A percentile compares a stretch with the other conserved stretches of the same genome.
Evolutionary conservation across 208 protist species (phyloP).

Genomic region (Phytomonas francai): DNA sequence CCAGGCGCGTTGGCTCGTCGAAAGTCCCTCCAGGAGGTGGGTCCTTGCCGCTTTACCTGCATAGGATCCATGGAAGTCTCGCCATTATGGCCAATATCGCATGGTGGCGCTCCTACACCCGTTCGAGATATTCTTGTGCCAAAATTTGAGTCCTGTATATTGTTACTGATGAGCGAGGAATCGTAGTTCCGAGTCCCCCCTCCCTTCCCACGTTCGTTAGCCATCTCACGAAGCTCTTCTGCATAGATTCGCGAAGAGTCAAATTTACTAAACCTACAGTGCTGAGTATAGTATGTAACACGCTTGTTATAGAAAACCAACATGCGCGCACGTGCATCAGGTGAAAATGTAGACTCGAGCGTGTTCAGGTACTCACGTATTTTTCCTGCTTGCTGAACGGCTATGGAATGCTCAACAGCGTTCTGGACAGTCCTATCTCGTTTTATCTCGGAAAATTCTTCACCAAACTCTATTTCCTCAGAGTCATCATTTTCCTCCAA

Average conservation of each 20-base stretch:
- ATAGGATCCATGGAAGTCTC: background rate
- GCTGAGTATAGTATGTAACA: background rate
- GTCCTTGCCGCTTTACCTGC: background rate
- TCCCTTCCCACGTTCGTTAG: background rate
- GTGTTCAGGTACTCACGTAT: background rate
- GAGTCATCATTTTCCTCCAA: background rate
- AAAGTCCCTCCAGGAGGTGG: background rate
- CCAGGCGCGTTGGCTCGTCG: background rate
- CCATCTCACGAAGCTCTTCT: background rate
- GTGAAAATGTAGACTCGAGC: background rate
- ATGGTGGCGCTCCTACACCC: background rate
- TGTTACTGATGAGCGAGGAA: background rate
- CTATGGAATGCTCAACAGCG: background rate
- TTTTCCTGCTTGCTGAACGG: background rate
- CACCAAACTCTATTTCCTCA: background rate
- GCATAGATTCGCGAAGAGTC: background rate
- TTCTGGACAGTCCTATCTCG: background rate
- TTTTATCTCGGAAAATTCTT: background rate
- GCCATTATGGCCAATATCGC: background rate
- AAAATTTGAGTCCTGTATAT: background rate
- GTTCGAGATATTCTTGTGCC: background rate
- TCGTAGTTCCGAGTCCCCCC: background rate
- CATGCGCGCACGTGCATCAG: background rate
- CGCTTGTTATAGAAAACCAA: background rate
- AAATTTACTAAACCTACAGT: background rate